phyloP scores from a whole-genome alignment of 805 yeast genomes.

The Pichia phayaonensis region DNA sequence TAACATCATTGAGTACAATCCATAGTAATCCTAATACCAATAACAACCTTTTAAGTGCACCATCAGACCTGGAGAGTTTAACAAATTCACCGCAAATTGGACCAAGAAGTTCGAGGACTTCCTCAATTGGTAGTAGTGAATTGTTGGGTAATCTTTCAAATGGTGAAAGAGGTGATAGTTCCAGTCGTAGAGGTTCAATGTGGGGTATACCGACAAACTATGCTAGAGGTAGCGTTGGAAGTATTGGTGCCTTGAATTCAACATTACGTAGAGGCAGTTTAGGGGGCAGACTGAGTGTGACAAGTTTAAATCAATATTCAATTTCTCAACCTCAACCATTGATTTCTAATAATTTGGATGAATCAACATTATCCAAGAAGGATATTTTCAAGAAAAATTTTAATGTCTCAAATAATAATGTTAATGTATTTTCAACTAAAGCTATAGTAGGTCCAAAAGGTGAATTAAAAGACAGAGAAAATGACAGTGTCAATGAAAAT shows the following conservation, averaged over 20 bases:
- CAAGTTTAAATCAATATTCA: conserved; percentile 13
- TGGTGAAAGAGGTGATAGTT: conserved; percentile 2
- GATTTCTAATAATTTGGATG: background rate
- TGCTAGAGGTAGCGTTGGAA: conserved; percentile 1
- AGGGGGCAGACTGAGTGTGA: conserved; percentile 7
- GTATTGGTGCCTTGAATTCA: background rate
- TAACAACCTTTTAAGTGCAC: conserved; percentile 1
- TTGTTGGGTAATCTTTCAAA: background rate
- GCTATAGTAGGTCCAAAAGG: conserved; percentile 1
- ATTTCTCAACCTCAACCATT: conserved; percentile 4
- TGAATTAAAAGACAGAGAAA: background rate
- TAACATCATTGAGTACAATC: conserved; percentile 2
- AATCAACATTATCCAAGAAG: conserved; percentile 5
- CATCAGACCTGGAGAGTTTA: conserved; percentile 4
- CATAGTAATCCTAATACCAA: background rate
- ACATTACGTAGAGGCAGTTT: conserved; percentile 6
- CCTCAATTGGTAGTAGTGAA: conserved; percentile 11
- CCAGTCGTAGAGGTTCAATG: conserved; percentile 10
- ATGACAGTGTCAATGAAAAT: background rate
- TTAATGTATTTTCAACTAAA: background rate
- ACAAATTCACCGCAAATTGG: conserved; percentile 8
- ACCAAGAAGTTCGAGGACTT: conserved; percentile 10
- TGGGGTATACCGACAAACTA: conserved; percentile 7
- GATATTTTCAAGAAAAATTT: conserved; percentile 25
- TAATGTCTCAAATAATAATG: conserved; percentile 13